These are phyloP conservation scores for Adiantum capillusveneris DNA, from an alignment of 75 land plant genomes.

Conservation along the genomic window DNA sequence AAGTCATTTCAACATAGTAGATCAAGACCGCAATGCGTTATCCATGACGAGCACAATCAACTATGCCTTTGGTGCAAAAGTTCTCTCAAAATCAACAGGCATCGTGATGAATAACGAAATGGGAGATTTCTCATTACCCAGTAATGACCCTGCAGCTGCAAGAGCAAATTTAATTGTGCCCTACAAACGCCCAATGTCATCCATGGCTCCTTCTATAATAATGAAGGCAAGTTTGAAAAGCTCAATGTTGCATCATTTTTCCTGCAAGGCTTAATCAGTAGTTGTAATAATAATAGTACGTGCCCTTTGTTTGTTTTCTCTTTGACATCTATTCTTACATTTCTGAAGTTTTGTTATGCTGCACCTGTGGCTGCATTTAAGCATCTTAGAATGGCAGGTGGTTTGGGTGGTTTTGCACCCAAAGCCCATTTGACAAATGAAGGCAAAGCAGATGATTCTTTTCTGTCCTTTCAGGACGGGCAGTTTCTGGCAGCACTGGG, in stretches of 20 bases:
- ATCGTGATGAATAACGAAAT: slow-evolving; percentile 89
- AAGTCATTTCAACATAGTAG: slow-evolving; percentile 87
- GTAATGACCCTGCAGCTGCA: slow-evolving; percentile 46
- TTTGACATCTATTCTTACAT: too few relatives aligned
- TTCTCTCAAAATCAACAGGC: slow-evolving; percentile 81
- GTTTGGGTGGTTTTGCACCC: too few relatives aligned
- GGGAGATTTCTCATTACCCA: slow-evolving; percentile 85
- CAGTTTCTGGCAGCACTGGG: slow-evolving; percentile 53
- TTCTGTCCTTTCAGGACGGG: too few relatives aligned
- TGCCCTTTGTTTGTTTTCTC: too few relatives aligned
- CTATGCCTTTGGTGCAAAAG: slow-evolving; percentile 51
- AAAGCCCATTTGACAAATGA: too few relatives aligned
- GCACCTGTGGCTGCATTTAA: too few relatives aligned
- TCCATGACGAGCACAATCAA: slow-evolving; percentile 90
- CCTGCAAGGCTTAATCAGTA: not conserved
- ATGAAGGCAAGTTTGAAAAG: slow-evolving; percentile 67
- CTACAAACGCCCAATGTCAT: slow-evolving; percentile 78
- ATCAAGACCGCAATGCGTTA: slow-evolving; percentile 74
- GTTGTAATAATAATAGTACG: not conserved
- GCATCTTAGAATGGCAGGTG: too few relatives aligned
- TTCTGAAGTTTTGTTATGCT: too few relatives aligned
- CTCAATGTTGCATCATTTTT: not conserved
- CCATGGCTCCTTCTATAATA: slow-evolving; percentile 86
- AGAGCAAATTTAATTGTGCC: slow-evolving; percentile 74
- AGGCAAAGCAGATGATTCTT: too few relatives aligned